Evolutionary conservation across 225 moss, liverwort and hornwort species (phyloP).

Genomic region (Polytrichum commune): DNA sequence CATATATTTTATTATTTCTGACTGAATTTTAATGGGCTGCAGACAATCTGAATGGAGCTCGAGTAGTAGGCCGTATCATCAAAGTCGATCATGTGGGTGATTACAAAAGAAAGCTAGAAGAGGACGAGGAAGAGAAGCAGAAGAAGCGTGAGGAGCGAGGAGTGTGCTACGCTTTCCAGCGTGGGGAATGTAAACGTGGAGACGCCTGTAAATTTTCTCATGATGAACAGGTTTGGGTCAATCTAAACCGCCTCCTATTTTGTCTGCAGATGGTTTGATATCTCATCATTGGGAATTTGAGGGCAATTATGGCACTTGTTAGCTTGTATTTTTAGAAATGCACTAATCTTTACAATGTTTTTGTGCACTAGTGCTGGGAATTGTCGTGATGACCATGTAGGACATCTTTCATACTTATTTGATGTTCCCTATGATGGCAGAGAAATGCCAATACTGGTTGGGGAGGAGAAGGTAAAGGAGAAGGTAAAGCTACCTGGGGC

Average conservation of each 20-base stretch:
- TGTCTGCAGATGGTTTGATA: background rate
- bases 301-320: too few relatives aligned
- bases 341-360: too few relatives aligned
- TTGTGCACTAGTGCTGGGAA: too few relatives aligned
- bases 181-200: conserved; percentile 92
- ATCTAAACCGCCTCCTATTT: background rate
- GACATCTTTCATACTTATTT: too few relatives aligned
- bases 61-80: conserved; percentile 72
- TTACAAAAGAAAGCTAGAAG: conserved; percentile 93
- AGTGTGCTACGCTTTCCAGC: conserved; percentile 92
- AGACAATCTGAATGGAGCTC: conserved; percentile 98
- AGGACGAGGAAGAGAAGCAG: conserved; percentile 91
- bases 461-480: conserved; percentile 64
- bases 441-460: conserved; percentile 94
- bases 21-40: conserved; percentile 10
- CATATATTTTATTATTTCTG: background rate
- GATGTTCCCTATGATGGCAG: conserved; percentile 23
- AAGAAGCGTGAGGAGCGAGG: conserved; percentile 90
- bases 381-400: too few relatives aligned
- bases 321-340: too few relatives aligned
- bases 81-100: conserved; percentile 94
- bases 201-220: conserved; percentile 91
- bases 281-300: background rate
- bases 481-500: conserved; percentile 52
- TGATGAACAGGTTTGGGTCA: conserved; percentile 57